These are phyloP conservation scores for Daldinia concentrica DNA, from an alignment of 495 filamentous ascomycete species.

Conservation along the genomic window DNA sequence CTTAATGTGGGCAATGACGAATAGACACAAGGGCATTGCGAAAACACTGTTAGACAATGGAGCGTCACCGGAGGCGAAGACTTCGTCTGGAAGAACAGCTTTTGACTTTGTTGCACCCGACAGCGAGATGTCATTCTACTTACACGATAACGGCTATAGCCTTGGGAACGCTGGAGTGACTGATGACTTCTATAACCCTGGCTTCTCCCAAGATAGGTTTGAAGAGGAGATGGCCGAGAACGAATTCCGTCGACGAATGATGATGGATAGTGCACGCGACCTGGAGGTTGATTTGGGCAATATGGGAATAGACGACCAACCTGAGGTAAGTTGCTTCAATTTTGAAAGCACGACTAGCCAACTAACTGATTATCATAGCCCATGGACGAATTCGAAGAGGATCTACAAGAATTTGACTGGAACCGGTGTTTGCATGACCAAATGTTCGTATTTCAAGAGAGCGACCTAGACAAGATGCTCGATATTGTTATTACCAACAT, in stretches of 20 bases:
- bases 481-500: slow-evolving; percentile 98
- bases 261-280: slow-evolving; percentile 99
- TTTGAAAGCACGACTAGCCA: not conserved
- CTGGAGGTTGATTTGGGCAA: slow-evolving; percentile 97
- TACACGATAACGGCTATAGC: slow-evolving; percentile 91
- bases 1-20: slow-evolving; percentile 99
- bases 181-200: slow-evolving; percentile 94
- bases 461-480: slow-evolving; percentile 86
- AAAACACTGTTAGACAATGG: slow-evolving; percentile 92
- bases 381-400: slow-evolving; percentile 84
- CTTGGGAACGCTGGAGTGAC: slow-evolving; percentile 87
- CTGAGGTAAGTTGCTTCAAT: slow-evolving; percentile 70
- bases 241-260: slow-evolving; percentile 95
- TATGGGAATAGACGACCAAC: slow-evolving; percentile 93
- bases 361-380: slow-evolving; percentile 60
- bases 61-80: slow-evolving; percentile 94
- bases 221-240: slow-evolving; percentile 98
- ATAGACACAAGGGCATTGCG: slow-evolving; percentile 93
- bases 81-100: slow-evolving; percentile 91
- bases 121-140: slow-evolving; percentile 94
- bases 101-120: slow-evolving; percentile 95
- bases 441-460: slow-evolving; percentile 99
- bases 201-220: slow-evolving; percentile 91
- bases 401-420: slow-evolving; percentile 97
- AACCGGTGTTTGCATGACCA: slow-evolving; percentile 94